phyloP scores from a whole-genome alignment of 805 yeast genomes.

The Zygoascus bituminiphila region DNA sequence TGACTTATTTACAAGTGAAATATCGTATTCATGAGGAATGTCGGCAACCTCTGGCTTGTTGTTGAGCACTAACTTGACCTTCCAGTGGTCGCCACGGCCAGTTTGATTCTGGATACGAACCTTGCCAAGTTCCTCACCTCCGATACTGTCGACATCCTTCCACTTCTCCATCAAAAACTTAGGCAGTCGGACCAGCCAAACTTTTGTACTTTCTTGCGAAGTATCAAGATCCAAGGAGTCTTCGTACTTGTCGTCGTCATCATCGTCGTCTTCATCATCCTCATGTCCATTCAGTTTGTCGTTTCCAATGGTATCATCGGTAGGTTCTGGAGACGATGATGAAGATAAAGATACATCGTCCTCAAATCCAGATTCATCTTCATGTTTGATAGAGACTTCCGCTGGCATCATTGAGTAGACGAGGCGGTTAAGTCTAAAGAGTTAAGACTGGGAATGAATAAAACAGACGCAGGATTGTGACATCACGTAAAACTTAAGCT shows the following conservation, averaged over 20 bases:
- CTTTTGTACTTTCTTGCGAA: slow-evolving; percentile 51
- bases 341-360: slow-evolving; percentile 33
- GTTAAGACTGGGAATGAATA: too few species aligned
- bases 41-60: slow-evolving; percentile 38
- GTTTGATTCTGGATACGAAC: slow-evolving; percentile 49
- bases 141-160: slow-evolving; percentile 52
- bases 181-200: slow-evolving; percentile 91
- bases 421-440: too few species aligned
- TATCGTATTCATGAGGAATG: slow-evolving; percentile 79
- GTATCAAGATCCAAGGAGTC: slow-evolving; percentile 77
- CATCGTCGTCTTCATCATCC: slow-evolving; percentile 22
- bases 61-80: slow-evolving; percentile 31
- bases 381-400: slow-evolving; percentile 2
- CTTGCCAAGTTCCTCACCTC: slow-evolving; percentile 70
- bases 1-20: slow-evolving; percentile 65
- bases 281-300: slow-evolving; percentile 18
- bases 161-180: slow-evolving; percentile 76
- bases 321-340: slow-evolving; percentile 22
- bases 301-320: slow-evolving; percentile 8
- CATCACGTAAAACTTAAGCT: too few species aligned
- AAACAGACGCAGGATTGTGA: too few species aligned
- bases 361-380: slow-evolving; percentile 21
- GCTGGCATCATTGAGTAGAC: not conserved
- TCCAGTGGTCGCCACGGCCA: slow-evolving; percentile 18
- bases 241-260: slow-evolving; percentile 37